A percentile compares a stretch with the other conserved stretches of the same genome.
phyloP scores from a whole-genome alignment of 257 asterid species.

The Jacaranda copaia region DNA sequence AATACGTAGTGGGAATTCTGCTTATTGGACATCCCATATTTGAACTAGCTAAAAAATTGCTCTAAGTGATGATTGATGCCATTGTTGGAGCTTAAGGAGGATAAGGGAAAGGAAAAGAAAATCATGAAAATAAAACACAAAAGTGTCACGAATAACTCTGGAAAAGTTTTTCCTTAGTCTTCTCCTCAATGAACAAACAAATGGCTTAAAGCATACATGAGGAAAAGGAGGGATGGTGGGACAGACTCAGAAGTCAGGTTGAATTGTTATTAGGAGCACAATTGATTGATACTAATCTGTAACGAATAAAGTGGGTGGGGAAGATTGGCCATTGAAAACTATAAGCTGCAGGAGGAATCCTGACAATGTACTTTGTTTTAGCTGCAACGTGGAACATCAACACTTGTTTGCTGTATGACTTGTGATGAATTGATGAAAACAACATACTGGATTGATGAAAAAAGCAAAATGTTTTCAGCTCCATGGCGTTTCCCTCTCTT shows the following conservation, averaged over 20 bases:
- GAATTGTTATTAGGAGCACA: neutral
- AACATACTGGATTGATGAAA: neutral
- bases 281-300: neutral
- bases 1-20: conserved; percentile 1
- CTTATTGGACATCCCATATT: neutral
- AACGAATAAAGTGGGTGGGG: too few species aligned
- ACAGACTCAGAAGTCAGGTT: neutral
- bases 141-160: neutral
- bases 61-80: neutral
- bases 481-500: neutral
- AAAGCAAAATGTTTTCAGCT: neutral
- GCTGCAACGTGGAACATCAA: neutral
- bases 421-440: neutral
- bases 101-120: neutral
- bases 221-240: neutral
- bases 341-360: conserved; percentile 8
- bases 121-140: neutral
- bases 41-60: conserved; percentile 1
- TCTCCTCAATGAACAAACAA: conserved; percentile 7
- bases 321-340: neutral
- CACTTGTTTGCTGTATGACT: neutral
- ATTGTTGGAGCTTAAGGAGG: conserved; percentile 21
- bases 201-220: neutral
- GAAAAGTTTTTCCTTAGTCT: neutral
- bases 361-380: too few species aligned